Evolutionary conservation across 2,329 filamentous ascomycete genomes (phyloP), one percentile per base, ranked within the genome.

Genomic region (Paramyrothecium sp.): DNA sequence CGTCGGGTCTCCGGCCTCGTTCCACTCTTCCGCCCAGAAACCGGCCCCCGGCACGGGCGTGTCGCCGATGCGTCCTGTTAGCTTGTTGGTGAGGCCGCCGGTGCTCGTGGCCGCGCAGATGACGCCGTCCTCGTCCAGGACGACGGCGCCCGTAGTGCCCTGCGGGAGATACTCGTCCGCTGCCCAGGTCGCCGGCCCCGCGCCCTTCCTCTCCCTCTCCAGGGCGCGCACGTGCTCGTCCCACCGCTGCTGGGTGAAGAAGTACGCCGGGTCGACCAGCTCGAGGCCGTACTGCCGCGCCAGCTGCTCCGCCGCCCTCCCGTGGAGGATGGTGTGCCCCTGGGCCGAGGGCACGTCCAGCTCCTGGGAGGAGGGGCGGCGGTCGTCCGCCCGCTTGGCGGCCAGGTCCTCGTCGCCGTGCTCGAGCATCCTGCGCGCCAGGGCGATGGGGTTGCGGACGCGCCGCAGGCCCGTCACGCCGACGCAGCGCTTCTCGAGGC

Each of bases 1-100:
- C 1, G 68, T 73, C 7, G 71, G 66, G 41, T 75, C 71, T 2
- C 71, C 72, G 2, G 78, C 73, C 56, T 88, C 83, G 8, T 74
- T 72, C 91, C 91, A 96, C 63, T 92, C 85, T 69, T 96, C 92
- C 0, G 92, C 91, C 91, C 92, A 97, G 72, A 92, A 97, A 0
- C 92, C 92, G 1, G 92, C 89, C 0, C 92, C 92, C 0, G 92
- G 77, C 0, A 89, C 89, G 0, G 92, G 92, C 12, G 92, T 97
- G 69, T 97, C 92, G 1, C 92, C 92, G 61, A 96, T 88, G 20
- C 92, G 80, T 0, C 92, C 92, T 0, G 90, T 90, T 55, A 94
- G 75, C 76, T 97, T 97, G 71, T 97, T 97, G 21, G 92, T 97
- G 71, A 96, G 71, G 0, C 92, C 92, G 5, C 92, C 92, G 0